A percentile compares a stretch with the other conserved stretches of the same genome.
Evolutionary conservation across 2,329 filamentous ascomycete genomes (phyloP).

Genomic region (Arthrinium phaeospermum): DNA sequence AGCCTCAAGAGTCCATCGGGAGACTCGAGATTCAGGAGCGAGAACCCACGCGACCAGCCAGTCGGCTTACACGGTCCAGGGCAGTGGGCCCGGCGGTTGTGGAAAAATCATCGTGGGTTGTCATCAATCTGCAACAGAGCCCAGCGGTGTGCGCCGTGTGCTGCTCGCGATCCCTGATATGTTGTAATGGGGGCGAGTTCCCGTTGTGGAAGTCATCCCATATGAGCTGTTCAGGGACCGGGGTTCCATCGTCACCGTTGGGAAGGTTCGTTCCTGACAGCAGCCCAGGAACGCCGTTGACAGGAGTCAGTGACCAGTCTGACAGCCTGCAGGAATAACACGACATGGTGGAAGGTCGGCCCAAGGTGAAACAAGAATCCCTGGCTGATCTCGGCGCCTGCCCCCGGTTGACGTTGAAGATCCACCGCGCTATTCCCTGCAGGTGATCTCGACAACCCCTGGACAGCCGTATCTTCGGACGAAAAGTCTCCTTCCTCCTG

Average conservation of each 20-base stretch:
- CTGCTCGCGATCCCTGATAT: neutral
- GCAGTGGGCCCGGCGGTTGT: neutral
- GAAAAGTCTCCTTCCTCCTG: neutral
- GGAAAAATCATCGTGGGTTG: neutral
- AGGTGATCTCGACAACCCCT: slow-evolving; percentile 14
- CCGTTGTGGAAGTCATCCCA: slow-evolving; percentile 16
- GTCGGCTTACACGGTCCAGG: neutral
- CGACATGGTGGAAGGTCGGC: neutral
- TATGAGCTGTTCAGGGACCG: neutral
- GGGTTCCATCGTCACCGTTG: neutral
- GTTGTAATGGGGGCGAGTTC: neutral
- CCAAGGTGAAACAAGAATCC: neutral
- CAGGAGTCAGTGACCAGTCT: too few species aligned
- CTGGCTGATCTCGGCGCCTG: slow-evolving; percentile 10
- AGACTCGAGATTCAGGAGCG: neutral
- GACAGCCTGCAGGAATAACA: too few species aligned
- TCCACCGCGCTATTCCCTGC: slow-evolving; percentile 15
- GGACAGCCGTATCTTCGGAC: neutral
- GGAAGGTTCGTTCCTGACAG: neutral
- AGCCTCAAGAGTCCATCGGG: neutral
- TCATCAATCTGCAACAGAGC: slow-evolving; percentile 9
- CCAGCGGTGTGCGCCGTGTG: neutral
- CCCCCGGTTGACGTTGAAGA: neutral
- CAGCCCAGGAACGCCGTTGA: neutral
- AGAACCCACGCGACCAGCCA: neutral